Evolutionary conservation across 140 eudicot species (phyloP), one percentile per base, ranked within the genome.

Genomic region (Anethum foeniculum): DNA sequence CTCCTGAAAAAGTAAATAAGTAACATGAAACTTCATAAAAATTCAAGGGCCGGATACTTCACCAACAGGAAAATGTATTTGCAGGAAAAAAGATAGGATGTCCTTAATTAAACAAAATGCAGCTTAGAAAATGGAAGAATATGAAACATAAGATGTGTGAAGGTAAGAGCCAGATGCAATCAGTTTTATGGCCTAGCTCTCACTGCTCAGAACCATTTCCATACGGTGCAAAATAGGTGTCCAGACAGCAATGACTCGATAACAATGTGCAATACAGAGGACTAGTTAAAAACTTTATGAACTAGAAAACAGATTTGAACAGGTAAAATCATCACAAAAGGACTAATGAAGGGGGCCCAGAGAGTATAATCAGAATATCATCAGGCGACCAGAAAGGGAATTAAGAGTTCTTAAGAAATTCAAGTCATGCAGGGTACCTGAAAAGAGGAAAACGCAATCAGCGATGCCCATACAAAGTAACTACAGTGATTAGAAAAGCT

Each of bases 1-100:
- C 85, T 95, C 99, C 99, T 94, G 94, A 77, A 56, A 56, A 69
- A 77, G 67, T 30, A 58, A 83, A 76, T 69, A 46, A 71, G 21
- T 62, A 76, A n/a, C 49, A 80, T 14, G 18, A 52, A 75, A 77
- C 27, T 38, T 75, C 54, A 56, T 47, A 4, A 34, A 64, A 77
- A 43, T 19, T 5, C 27, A 21, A 58, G 51, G 51, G 34, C 12
- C 44, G 30, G 23, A 18, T 48, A 23, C 38, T 38, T 25, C 28
- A 27, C 43, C 52, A 62, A 7, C 6, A 34, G 28, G 23, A 38
- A 79, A 62, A 25, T 23, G 12, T 27, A 30, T 7, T 47, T 19
- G 46, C 64, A 67, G n/a, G 28, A 67, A 13, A 39, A 5, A 39
- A 39, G 41, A 13, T 32, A 25, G n/a, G 27, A 79, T 30, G 46